A percentile compares a stretch with the other conserved stretches of the same genome.
phyloP scores from a whole-genome alignment of 768 basidiomycete species.

The Termitomyces bulborhizus region DNA sequence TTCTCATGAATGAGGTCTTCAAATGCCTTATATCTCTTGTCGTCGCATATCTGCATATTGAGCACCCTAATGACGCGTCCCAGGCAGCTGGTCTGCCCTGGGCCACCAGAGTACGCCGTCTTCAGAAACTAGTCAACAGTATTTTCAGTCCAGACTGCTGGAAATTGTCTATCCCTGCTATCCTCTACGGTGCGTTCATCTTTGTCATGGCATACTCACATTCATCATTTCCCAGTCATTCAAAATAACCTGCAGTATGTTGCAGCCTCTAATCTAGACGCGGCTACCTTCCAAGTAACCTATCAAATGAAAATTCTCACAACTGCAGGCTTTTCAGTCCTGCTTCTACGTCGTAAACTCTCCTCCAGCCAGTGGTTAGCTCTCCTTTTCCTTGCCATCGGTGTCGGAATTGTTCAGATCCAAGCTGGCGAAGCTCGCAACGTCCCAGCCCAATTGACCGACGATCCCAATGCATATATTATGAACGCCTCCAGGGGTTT shows the following conservation, averaged over 20 bases:
- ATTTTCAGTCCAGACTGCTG: conserved; percentile 91
- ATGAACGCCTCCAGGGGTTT: conserved; percentile 88
- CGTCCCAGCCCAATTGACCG: conserved; percentile 12
- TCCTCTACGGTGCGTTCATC: conserved; percentile 67
- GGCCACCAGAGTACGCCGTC: conserved; percentile 18
- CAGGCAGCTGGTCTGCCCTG: conserved; percentile 19
- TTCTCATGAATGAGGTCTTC: conserved; percentile 89
- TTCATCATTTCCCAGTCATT: conserved; percentile 43
- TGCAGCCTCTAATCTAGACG: conserved; percentile 88
- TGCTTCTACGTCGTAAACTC: conserved; percentile 73
- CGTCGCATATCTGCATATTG: conserved; percentile 72
- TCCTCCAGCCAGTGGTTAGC: conserved; percentile 77
- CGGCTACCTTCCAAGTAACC: conserved; percentile 94
- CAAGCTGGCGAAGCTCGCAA: conserved; percentile 41
- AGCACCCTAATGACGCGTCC: conserved; percentile 24
- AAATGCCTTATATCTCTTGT: conserved; percentile 85
- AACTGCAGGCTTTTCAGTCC: conserved; percentile 83
- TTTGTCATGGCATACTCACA: neutral
- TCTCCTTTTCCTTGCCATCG: conserved; percentile 77
- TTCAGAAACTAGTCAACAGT: conserved; percentile 55
- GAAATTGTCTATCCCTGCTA: conserved; percentile 95
- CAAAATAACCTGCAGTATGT: conserved; percentile 97
- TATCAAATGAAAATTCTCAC: conserved; percentile 98
- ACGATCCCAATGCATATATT: conserved; percentile 32
- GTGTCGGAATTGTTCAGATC: conserved; percentile 86